Evolutionary conservation across 2,329 filamentous ascomycete genomes (phyloP).

Genomic region (Alternaria arbusti): DNA sequence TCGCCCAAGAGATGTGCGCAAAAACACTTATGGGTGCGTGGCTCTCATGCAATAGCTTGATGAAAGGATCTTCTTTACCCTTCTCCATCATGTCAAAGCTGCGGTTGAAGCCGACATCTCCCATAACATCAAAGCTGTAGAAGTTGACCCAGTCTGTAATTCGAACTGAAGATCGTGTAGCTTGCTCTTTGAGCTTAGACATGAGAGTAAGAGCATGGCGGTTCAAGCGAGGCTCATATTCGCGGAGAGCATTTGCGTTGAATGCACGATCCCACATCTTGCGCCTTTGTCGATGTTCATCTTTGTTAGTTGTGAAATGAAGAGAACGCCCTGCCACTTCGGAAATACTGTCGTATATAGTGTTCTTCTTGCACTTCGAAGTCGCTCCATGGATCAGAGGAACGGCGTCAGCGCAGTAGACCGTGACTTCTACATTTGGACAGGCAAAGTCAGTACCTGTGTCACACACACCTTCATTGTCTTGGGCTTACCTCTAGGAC

Average conservation of each 20-base stretch:
- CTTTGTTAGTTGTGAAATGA: conserved; percentile 37
- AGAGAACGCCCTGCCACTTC: conserved; percentile 30
- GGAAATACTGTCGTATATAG: conserved; percentile 31
- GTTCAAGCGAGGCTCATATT: conserved; percentile 45
- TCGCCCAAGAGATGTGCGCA: conserved; percentile 30
- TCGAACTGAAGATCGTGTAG: conserved; percentile 24
- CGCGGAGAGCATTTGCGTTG: conserved; percentile 41
- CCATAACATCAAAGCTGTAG: conserved; percentile 59
- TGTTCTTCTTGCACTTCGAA: conserved; percentile 38
- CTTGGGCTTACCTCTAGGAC: conserved; percentile 25
- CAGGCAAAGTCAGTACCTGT: neutral
- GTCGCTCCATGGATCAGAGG: conserved; percentile 36
- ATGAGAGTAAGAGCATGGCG: conserved; percentile 36
- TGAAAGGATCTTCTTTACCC: conserved; percentile 35
- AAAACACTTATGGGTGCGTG: conserved; percentile 29
- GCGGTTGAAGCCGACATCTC: conserved; percentile 53
- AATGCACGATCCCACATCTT: conserved; percentile 45
- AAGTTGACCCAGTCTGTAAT: conserved; percentile 47
- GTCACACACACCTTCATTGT: neutral
- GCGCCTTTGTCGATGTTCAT: conserved; percentile 38
- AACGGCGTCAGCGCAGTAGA: conserved; percentile 37
- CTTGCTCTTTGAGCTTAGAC: conserved; percentile 28
- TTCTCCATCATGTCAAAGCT: conserved; percentile 48
- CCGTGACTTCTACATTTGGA: conserved; percentile 30
- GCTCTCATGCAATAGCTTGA: conserved; percentile 35